A percentile compares a stretch with the other conserved stretches of the same genome.
These are phyloP conservation scores for Fragilaria crotonensis DNA, from an alignment of 108 stramenopile species.

Conservation along the genomic window DNA sequence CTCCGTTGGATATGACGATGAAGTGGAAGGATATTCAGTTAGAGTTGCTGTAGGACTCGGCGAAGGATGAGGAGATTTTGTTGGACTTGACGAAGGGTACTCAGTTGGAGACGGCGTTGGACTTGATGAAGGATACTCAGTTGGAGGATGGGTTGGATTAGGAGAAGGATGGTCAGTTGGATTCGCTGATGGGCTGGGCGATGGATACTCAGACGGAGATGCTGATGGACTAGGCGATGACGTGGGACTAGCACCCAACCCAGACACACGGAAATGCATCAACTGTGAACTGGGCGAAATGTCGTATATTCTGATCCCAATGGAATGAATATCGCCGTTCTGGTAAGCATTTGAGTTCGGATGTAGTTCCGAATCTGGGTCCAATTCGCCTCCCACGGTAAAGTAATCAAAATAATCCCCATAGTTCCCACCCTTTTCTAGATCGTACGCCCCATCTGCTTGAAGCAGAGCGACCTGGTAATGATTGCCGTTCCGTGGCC, in stretches of 20 bases:
- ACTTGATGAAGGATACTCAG: not conserved
- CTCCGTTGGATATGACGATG: too few relatives aligned
- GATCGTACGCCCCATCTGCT: slow-evolving; percentile 69
- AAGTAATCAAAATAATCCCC: slow-evolving; percentile 23
- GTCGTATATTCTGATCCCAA: slow-evolving; percentile 29
- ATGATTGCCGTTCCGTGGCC: slow-evolving; percentile 54
- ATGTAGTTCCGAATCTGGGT: slow-evolving; percentile 4
- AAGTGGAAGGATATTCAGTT: not conserved
- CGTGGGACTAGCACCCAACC: not conserved
- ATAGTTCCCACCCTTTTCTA: slow-evolving; percentile 35
- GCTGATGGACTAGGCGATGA: slow-evolving; percentile 11
- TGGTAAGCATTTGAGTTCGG: slow-evolving; percentile 65
- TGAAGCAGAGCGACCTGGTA: slow-evolving; percentile 64
- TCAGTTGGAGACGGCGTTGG: not conserved
- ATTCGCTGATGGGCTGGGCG: not conserved
- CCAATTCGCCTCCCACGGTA: slow-evolving; percentile 4
- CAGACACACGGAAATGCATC: not conserved
- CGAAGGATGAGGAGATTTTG: not conserved
- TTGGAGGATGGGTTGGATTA: not conserved
- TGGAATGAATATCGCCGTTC: slow-evolving; percentile 16
- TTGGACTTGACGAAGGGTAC: not conserved
- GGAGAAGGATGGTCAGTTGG: not conserved
- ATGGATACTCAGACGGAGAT: not conserved
- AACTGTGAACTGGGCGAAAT: slow-evolving; percentile 3
- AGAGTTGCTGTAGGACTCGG: not conserved